Conservation (phyloP, 2,329 filamentous ascomycete species). For the Monilinia fructicola region DNA sequence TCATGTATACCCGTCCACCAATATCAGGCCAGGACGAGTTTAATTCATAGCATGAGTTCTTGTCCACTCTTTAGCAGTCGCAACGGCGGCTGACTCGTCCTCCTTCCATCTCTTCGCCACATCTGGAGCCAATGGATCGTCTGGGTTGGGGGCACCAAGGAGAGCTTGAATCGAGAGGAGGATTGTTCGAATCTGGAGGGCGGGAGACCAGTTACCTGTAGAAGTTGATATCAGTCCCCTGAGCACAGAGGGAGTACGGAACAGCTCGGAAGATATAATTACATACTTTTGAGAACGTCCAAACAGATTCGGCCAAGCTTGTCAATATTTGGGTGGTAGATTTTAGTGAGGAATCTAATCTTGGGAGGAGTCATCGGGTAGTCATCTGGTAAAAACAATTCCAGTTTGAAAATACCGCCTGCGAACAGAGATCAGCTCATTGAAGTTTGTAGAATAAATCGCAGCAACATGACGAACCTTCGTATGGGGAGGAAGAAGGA, state of each 20-base stretch:
- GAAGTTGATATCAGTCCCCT: constrained; percentile 27
- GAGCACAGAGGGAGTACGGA: background rate
- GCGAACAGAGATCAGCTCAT: constrained; percentile 24
- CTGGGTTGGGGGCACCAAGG: constrained; percentile 92
- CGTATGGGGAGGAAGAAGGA: constrained; percentile 88
- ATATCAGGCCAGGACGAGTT: background rate
- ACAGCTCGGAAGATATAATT: background rate
- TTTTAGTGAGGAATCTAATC: constrained; percentile 97
- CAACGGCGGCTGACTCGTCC: constrained; percentile 87
- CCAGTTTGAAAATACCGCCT: constrained; percentile 86
- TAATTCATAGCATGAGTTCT: constrained; percentile 43
- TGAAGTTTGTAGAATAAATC: background rate
- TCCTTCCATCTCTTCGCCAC: constrained; percentile 99
- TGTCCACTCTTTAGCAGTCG: constrained; percentile 91
- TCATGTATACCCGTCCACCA: background rate
- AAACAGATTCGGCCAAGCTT: constrained; percentile 95
- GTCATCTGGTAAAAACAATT: constrained; percentile 96
- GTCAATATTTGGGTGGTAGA: constrained; percentile 99
- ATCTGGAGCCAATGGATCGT: constrained; percentile 96
- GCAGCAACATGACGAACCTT: constrained; percentile 58
- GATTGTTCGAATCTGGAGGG: constrained; percentile 95
- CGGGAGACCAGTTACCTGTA: constrained; percentile 96
- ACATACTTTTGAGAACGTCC: constrained; percentile 91
- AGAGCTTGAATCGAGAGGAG: constrained; percentile 98
- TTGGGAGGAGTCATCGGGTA: constrained; percentile 99